These are phyloP conservation scores for Ophiostoma fasciatum DNA, from an alignment of 2,329 filamentous ascomycete genomes.

Conservation along the genomic window DNA sequence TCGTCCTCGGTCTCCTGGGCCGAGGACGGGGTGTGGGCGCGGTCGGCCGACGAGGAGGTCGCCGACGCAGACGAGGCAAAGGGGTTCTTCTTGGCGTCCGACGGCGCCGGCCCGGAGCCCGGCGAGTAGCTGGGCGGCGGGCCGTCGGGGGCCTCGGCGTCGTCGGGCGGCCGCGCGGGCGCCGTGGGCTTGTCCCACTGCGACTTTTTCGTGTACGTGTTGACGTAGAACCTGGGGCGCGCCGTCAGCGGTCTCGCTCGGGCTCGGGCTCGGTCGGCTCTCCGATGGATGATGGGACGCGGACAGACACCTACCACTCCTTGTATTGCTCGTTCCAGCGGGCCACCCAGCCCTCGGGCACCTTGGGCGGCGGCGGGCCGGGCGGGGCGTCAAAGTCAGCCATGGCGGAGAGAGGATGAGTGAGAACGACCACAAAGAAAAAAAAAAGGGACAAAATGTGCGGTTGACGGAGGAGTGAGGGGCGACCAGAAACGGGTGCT, in stretches of 20 bases:
- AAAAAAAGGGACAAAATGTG: too few relatives aligned
- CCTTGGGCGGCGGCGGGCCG: slow-evolving; percentile 42
- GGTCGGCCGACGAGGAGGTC: too few relatives aligned
- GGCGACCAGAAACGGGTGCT: too few relatives aligned
- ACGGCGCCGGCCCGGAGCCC: slow-evolving; percentile 28
- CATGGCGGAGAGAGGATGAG: slow-evolving; percentile 18
- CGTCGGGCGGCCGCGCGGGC: slow-evolving; percentile 35
- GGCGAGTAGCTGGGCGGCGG: slow-evolving; percentile 54
- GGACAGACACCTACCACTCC: slow-evolving; percentile 40
- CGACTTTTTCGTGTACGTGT: slow-evolving; percentile 73
- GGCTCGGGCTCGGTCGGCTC: too few relatives aligned
- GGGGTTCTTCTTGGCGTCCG: slow-evolving; percentile 55
- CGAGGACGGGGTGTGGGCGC: too few relatives aligned
- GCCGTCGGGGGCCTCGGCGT: slow-evolving; percentile 32
- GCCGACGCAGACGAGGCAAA: too few relatives aligned
- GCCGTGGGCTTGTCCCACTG: slow-evolving; percentile 77
- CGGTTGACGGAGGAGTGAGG: too few relatives aligned
- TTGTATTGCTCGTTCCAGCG: slow-evolving; percentile 80
- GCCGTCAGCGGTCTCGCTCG: not conserved
- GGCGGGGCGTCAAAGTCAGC: slow-evolving; percentile 37
- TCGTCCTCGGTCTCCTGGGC: slow-evolving; percentile 49
- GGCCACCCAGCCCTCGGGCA: slow-evolving; percentile 71
- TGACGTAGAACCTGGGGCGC: slow-evolving; percentile 66
- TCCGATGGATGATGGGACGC: too few relatives aligned
- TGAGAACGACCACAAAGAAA: too few relatives aligned